Evolutionary conservation across 1,284 basidiomycete species (phyloP).

Genomic region (Farysia itapuensis): DNA sequence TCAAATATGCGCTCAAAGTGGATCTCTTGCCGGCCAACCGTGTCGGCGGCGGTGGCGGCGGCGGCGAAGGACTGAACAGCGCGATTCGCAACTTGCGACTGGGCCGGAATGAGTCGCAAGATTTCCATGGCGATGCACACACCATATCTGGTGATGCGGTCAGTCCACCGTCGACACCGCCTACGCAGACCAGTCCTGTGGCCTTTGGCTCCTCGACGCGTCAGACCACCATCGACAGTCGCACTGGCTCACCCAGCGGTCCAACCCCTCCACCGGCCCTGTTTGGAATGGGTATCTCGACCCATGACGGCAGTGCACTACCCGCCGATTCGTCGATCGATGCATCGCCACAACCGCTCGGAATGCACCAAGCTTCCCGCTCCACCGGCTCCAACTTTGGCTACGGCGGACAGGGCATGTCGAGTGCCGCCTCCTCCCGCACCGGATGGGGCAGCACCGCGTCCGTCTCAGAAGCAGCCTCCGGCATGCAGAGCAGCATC

Average conservation of each 20-base stretch:
- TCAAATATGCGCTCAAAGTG: constrained; percentile 54
- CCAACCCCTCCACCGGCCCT: constrained; percentile 3
- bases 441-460: constrained; percentile 20
- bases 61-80: constrained; percentile 23
- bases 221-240: constrained; percentile 8
- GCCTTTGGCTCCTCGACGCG: constrained; percentile 13
- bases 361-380: constrained; percentile 1
- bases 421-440: constrained; percentile 11
- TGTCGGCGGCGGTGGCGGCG: constrained; percentile 8
- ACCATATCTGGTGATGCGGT: constrained; percentile 24
- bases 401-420: constrained; percentile 1
- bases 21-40: constrained; percentile 43
- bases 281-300: constrained; percentile 25
- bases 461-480: constrained; percentile 25
- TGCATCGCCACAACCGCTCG: constrained; percentile 1
- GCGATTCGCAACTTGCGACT: too few species aligned
- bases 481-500: constrained; percentile 28
- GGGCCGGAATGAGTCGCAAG: too few species aligned
- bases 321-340: constrained; percentile 13
- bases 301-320: constrained; percentile 17
- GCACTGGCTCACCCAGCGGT: constrained; percentile 14
- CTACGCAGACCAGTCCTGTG: constrained; percentile 9
- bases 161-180: constrained; percentile 32
- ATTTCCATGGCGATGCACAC: too few species aligned
- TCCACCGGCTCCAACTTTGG: not conserved